phyloP scores from a whole-genome alignment of 2,329 filamentous ascomycete species.

The Phyllosticta paracitricarpa region DNA sequence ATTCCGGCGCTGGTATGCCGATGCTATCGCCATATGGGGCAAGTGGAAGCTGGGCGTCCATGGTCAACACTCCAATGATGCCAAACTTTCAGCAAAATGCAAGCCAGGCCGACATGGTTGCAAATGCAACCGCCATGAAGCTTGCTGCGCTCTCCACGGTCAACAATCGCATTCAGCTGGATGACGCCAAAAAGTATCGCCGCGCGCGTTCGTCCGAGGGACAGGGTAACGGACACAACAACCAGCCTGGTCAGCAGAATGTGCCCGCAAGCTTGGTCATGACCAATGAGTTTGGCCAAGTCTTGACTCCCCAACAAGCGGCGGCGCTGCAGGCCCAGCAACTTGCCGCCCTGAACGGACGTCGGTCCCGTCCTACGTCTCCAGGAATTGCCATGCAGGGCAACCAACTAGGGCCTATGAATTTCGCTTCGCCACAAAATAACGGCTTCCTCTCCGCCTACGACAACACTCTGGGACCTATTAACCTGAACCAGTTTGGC shows the following conservation, averaged over 20 bases:
- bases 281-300: constrained; percentile 87
- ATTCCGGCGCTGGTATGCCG: constrained; percentile 60
- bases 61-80: constrained; percentile 96
- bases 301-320: constrained; percentile 54
- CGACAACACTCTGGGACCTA: constrained; percentile 59
- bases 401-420: constrained; percentile 26
- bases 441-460: constrained; percentile 91
- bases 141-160: constrained; percentile 92
- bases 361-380: constrained; percentile 79
- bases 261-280: constrained; percentile 65
- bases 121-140: constrained; percentile 98
- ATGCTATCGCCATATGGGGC: constrained; percentile 75
- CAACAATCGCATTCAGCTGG: constrained; percentile 93
- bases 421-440: constrained; percentile 80
- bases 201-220: constrained; percentile 83
- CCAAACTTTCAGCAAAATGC: constrained; percentile 59
- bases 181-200: constrained; percentile 94
- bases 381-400: constrained; percentile 73
- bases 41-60: constrained; percentile 94
- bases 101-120: constrained; percentile 91
- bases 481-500: constrained; percentile 65
- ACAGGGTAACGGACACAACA: constrained; percentile 46
- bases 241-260: constrained; percentile 36
- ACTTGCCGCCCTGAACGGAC: constrained; percentile 67
- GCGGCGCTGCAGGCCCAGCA: constrained; percentile 58